Conservation (phyloP, 495 filamentous ascomycete genomes). For the Trichocladium antarcticum region DNA sequence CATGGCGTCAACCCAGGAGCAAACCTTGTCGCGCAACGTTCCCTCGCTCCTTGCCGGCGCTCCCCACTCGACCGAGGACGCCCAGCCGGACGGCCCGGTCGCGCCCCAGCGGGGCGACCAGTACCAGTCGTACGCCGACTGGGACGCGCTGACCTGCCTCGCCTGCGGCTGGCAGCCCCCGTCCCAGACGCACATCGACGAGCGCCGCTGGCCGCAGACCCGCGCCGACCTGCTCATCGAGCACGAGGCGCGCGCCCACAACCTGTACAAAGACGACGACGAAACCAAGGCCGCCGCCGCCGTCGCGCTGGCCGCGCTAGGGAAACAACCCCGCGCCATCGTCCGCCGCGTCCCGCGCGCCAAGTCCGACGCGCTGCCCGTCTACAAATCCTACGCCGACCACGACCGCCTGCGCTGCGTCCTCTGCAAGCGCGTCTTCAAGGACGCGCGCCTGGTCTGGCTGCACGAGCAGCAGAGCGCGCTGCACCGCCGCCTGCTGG, state of each 20-base stretch:
- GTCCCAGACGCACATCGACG: conserved; percentile 12
- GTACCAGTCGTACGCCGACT: conserved; percentile 27
- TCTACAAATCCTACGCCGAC: conserved; percentile 54
- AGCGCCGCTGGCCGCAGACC: conserved; percentile 13
- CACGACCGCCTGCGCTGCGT: conserved; percentile 61
- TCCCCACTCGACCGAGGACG: conserved; percentile 11
- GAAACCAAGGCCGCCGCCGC: conserved; percentile 25
- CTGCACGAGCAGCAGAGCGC: conserved; percentile 67
- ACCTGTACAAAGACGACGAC: conserved; percentile 22
- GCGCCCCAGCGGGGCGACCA: conserved; percentile 18
- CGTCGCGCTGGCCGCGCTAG: conserved; percentile 22
- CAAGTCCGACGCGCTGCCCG: conserved; percentile 17
- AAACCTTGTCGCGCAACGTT: conserved; percentile 3
- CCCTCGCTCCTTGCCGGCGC: not conserved
- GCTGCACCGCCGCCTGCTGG: conserved; percentile 60
- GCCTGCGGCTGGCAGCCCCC: conserved; percentile 25
- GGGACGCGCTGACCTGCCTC: conserved; percentile 25
- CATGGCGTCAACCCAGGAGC: conserved; percentile 10
- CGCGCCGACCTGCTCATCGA: conserved; percentile 22
- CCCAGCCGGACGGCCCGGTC: conserved; percentile 12
- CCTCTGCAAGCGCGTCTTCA: conserved; percentile 66
- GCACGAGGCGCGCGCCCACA: conserved; percentile 23
- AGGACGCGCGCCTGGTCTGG: conserved; percentile 54
- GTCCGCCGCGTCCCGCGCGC: conserved; percentile 20
- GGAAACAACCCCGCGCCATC: conserved; percentile 18